Percentiles rank a stretch among this genome's conserved stretches.
phyloP scores from a whole-genome alignment of 2,329 filamentous ascomycete genomes.

The Hymenoscyphus fructigenus region DNA sequence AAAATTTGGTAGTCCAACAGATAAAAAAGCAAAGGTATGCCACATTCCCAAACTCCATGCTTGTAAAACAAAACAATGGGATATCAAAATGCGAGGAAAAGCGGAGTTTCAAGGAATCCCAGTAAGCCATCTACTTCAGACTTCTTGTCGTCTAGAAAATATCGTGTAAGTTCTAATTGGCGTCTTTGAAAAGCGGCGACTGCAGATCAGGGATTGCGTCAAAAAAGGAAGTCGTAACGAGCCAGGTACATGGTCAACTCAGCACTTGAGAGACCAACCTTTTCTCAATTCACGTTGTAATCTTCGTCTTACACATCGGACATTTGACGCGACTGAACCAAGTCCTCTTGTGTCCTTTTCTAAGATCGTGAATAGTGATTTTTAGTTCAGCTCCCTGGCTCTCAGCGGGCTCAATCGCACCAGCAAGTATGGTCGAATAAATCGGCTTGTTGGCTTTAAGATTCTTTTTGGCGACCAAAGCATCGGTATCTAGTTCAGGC shows the following conservation, averaged over 20 bases:
- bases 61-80: neutral
- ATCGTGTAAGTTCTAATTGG: neutral
- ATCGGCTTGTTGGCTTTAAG: conserved; percentile 20
- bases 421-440: conserved; percentile 29
- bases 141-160: neutral
- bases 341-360: conserved; percentile 18
- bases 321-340: conserved; percentile 28
- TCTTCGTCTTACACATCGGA: conserved; percentile 29
- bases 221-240: neutral
- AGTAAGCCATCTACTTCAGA: neutral
- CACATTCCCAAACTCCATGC: neutral
- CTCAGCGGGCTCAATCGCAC: conserved; percentile 17
- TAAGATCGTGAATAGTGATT: conserved; percentile 28
- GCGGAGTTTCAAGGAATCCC: neutral
- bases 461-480: conserved; percentile 19
- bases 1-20: neutral
- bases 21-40: neutral
- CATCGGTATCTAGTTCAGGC: conserved; percentile 15
- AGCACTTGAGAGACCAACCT: conserved; percentile 2
- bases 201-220: neutral
- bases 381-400: conserved; percentile 15
- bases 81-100: neutral
- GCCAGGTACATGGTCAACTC: neutral
- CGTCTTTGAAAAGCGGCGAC: neutral
- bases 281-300: conserved; percentile 20